phyloP scores from a whole-genome alignment of 2,329 filamentous ascomycete genomes.

The Reticulascus tulasneorum region DNA sequence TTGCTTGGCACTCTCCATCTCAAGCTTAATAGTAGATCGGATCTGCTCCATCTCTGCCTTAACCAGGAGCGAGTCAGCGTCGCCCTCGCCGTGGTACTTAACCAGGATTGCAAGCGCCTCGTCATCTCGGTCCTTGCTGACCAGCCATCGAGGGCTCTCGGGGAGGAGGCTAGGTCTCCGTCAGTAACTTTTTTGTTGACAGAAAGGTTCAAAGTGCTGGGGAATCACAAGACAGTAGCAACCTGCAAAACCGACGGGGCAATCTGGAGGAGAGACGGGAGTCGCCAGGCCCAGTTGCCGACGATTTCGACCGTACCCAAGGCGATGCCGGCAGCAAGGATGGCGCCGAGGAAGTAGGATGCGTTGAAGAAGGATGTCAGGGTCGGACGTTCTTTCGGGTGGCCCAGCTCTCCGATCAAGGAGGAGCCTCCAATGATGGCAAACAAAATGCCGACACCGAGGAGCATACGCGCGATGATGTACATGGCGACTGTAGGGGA shows the following conservation, averaged over 20 bases:
- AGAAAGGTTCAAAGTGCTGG: no score
- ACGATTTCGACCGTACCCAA: neutral
- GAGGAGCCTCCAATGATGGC: conserved; percentile 47
- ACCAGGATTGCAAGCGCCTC: conserved; percentile 25
- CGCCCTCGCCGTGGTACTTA: conserved; percentile 48
- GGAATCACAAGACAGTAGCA: no score
- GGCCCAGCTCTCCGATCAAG: conserved; percentile 47
- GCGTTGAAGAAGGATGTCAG: conserved; percentile 52
- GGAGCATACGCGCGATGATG: conserved; percentile 46
- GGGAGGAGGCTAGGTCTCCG: no score
- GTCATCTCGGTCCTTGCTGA: conserved; percentile 24
- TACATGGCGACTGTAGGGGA: conserved; percentile 44
- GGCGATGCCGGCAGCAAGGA: no score
- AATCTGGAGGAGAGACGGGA: conserved; percentile 9
- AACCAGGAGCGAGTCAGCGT: conserved; percentile 45
- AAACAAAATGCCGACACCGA: conserved; percentile 51
- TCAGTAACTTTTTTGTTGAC: no score
- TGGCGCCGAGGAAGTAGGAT: no score
- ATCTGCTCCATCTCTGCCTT: conserved; percentile 58
- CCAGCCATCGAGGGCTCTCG: conserved; percentile 29
- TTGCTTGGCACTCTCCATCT: conserved; percentile 43
- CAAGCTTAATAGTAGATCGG: conserved; percentile 47
- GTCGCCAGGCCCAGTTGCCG: conserved; percentile 10
- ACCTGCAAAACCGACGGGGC: no score
- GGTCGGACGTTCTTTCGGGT: conserved; percentile 49